These are phyloP conservation scores for Vachellia collinsii DNA, from an alignment of 306 rosid genomes.

Conservation along the genomic window DNA sequence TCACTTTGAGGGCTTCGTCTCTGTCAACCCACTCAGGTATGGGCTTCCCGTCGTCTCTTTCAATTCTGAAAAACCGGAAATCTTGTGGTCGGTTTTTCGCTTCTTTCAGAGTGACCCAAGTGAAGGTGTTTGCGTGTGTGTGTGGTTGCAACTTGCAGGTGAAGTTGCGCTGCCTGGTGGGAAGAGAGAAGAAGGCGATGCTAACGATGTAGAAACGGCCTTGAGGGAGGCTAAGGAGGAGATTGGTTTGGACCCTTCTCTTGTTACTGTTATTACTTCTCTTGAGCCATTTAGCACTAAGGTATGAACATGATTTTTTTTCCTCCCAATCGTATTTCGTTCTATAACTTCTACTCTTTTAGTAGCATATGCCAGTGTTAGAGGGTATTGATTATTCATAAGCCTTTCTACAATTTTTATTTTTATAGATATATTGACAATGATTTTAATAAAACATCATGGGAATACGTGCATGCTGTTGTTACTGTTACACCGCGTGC, in stretches of 20 bases:
- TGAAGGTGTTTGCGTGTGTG: constrained; percentile 14
- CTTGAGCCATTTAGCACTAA: constrained; percentile 63
- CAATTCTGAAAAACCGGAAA: neutral
- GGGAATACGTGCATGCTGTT: neutral
- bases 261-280: constrained; percentile 57
- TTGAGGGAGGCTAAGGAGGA: constrained; percentile 91
- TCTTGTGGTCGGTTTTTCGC: neutral
- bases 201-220: constrained; percentile 72
- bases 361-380: neutral
- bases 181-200: constrained; percentile 69
- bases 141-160: constrained; percentile 50
- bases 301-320: constrained; percentile 32
- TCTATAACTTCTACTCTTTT: too few relatives aligned
- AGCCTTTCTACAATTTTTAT: neutral
- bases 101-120: neutral
- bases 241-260: constrained; percentile 81
- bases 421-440: neutral
- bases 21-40: constrained; percentile 78
- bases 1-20: constrained; percentile 74
- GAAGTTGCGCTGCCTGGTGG: constrained; percentile 95
- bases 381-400: too few relatives aligned
- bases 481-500: neutral
- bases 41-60: neutral
- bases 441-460: neutral
- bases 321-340: neutral